These are phyloP conservation scores for Pelargonium nanum DNA, from an alignment of 345 rosid species.

Conservation along the genomic window DNA sequence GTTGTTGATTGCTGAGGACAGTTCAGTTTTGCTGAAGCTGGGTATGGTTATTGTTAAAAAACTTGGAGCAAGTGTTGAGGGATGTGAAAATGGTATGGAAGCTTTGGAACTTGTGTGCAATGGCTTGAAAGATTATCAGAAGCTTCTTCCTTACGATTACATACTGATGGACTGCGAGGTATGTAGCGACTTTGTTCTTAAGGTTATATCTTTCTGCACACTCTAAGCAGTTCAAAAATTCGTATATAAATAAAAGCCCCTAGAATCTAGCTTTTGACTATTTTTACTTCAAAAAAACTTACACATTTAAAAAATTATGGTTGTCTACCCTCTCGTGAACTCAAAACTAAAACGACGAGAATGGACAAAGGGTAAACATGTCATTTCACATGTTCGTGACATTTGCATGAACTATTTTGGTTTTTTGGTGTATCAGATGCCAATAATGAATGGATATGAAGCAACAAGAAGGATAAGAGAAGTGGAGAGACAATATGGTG, in stretches of 20 bases:
- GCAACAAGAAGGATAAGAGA: constrained; percentile 51
- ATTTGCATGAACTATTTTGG: background rate
- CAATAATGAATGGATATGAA: constrained; percentile 57
- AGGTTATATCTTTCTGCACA: no score
- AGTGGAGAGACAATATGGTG: constrained; percentile 35
- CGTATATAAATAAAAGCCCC: no score
- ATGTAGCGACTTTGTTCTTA: no score
- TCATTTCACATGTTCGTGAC: no score
- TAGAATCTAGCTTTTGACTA: no score
- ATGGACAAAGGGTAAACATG: no score
- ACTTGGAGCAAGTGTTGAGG: constrained; percentile 45
- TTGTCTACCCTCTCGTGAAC: no score
- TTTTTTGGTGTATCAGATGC: constrained; percentile 39
- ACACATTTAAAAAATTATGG: no score
- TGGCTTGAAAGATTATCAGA: constrained; percentile 16
- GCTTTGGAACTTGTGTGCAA: constrained; percentile 34
- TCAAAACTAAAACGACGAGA: no score
- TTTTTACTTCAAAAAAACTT: no score
- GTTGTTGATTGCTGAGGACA: constrained; percentile 58
- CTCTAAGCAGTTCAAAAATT: no score
- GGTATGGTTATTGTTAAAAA: constrained; percentile 15
- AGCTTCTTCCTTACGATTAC: constrained; percentile 41
- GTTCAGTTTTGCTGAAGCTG: constrained; percentile 8
- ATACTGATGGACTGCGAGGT: constrained; percentile 90
- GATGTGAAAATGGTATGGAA: constrained; percentile 44